A percentile compares a stretch with the other conserved stretches of the same genome.
Conservation (phyloP, 2,329 filamentous ascomycete species). For the Cadophora gregata region DNA sequence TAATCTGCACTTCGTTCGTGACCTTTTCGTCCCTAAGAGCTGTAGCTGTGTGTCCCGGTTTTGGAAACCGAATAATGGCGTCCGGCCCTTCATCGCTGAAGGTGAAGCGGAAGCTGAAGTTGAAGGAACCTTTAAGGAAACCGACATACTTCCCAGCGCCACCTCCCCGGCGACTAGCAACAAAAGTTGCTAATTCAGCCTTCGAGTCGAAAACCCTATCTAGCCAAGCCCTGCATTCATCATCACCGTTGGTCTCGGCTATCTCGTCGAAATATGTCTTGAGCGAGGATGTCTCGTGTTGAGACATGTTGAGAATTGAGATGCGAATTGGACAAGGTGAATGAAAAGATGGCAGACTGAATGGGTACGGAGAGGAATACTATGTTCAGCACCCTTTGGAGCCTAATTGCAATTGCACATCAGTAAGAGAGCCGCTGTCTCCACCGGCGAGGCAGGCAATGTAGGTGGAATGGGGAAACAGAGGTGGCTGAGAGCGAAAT, state of each 20-base stretch:
- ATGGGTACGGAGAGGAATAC: neutral
- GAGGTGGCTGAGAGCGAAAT: too few relatives aligned
- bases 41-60: slow-evolving; percentile 22
- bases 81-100: slow-evolving; percentile 20
- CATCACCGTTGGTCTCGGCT: slow-evolving; percentile 25
- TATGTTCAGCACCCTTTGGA: too few relatives aligned
- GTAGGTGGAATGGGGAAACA: too few relatives aligned
- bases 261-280: slow-evolving; percentile 24
- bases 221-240: slow-evolving; percentile 26
- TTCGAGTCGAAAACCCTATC: slow-evolving; percentile 22
- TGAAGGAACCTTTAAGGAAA: slow-evolving; percentile 26
- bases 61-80: slow-evolving; percentile 27
- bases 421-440: too few relatives aligned
- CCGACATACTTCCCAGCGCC: slow-evolving; percentile 8
- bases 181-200: slow-evolving; percentile 25
- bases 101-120: slow-evolving; percentile 23
- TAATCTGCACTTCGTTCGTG: slow-evolving; percentile 20
- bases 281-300: slow-evolving; percentile 14
- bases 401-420: too few relatives aligned
- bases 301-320: slow-evolving; percentile 14
- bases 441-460: too few relatives aligned
- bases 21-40: slow-evolving; percentile 20
- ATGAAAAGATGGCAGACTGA: neutral
- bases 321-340: neutral
- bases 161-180: slow-evolving; percentile 23